Conservation (phyloP, 768 basidiomycete species). For the Mycena rebaudengoi region DNA sequence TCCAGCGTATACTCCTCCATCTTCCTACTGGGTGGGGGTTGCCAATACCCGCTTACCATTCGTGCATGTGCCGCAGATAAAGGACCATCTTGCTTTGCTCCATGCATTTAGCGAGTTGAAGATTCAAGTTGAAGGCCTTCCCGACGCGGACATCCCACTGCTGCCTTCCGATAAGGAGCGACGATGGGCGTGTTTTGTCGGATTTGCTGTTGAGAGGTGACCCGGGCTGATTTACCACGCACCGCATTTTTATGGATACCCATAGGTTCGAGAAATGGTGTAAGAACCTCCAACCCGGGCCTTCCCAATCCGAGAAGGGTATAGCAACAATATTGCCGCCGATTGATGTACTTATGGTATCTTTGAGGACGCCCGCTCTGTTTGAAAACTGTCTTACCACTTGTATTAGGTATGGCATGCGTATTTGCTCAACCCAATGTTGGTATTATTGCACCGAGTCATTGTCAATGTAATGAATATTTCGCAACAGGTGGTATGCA, state of each 20-base stretch:
- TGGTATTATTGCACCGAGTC: not conserved
- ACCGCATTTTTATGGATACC: not conserved
- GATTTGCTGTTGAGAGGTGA: constrained; percentile 31
- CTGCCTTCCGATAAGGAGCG: constrained; percentile 16
- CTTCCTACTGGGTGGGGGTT: no score
- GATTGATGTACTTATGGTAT: constrained; percentile 23
- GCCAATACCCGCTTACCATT: no score
- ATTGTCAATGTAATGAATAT: constrained; percentile 25
- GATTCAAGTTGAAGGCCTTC: constrained; percentile 20
- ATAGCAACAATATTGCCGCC: constrained; percentile 17
- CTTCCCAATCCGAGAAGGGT: constrained; percentile 24
- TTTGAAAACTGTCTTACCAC: no score
- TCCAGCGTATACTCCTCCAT: no score
- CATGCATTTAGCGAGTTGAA: constrained; percentile 28
- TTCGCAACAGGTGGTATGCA: constrained; percentile 35
- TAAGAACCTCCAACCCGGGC: constrained; percentile 16
- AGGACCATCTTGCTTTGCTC: constrained; percentile 31
- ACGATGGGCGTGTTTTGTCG: constrained; percentile 32
- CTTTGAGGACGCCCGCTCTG: no score
- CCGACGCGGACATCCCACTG: not conserved
- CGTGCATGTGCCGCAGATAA: no score
- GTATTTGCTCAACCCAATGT: constrained; percentile 38
- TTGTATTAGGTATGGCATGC: constrained; percentile 42
- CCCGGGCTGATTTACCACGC: not conserved
- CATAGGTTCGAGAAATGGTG: constrained; percentile 31